A percentile compares a stretch with the other conserved stretches of the same genome.
These are phyloP conservation scores for Saitoella complicata DNA, from an alignment of 805 yeast species.

Conservation along the genomic window DNA sequence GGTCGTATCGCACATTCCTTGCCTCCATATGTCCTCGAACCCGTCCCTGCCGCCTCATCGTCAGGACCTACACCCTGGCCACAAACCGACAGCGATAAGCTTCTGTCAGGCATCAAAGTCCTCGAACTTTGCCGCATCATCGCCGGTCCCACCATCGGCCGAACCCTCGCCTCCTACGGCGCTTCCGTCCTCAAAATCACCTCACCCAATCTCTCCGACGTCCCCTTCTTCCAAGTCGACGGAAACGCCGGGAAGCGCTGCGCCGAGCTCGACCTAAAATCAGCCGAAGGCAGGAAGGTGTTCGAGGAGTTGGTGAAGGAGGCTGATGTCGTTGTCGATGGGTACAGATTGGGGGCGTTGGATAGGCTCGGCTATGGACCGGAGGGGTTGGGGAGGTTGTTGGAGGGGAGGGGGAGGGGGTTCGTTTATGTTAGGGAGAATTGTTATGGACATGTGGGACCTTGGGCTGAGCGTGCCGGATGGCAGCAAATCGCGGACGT, in stretches of 20 bases:
- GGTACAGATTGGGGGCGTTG: conserved; percentile 22
- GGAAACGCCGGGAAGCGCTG: conserved; percentile 24
- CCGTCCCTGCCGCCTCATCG: conserved; percentile 18
- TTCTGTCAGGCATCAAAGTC: conserved; percentile 21
- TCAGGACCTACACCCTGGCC: conserved; percentile 8
- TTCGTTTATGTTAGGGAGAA: conserved; percentile 22
- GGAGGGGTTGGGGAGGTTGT: conserved; percentile 17
- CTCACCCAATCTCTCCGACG: conserved; percentile 19
- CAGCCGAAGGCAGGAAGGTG: conserved; percentile 15
- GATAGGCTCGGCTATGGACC: conserved; percentile 21
- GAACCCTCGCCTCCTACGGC: conserved; percentile 23
- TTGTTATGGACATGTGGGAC: conserved; percentile 22
- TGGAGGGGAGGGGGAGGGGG: conserved; percentile 20
- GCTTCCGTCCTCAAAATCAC: conserved; percentile 23
- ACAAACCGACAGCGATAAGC: conserved; percentile 8
- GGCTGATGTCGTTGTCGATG: conserved; percentile 23
- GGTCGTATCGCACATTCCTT: conserved; percentile 16
- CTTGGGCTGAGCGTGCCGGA: conserved; percentile 21
- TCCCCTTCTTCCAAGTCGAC: conserved; percentile 24
- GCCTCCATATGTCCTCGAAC: conserved; percentile 17
- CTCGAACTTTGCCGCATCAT: conserved; percentile 22
- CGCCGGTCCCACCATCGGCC: conserved; percentile 24
- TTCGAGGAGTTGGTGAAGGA: conserved; percentile 20
- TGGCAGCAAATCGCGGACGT: conserved; percentile 27
- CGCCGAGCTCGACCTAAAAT: conserved; percentile 20